Percentiles rank a stretch among this genome's conserved stretches.
phyloP scores from a whole-genome alignment of 768 basidiomycete genomes.

The Lactifluus rugatus region DNA sequence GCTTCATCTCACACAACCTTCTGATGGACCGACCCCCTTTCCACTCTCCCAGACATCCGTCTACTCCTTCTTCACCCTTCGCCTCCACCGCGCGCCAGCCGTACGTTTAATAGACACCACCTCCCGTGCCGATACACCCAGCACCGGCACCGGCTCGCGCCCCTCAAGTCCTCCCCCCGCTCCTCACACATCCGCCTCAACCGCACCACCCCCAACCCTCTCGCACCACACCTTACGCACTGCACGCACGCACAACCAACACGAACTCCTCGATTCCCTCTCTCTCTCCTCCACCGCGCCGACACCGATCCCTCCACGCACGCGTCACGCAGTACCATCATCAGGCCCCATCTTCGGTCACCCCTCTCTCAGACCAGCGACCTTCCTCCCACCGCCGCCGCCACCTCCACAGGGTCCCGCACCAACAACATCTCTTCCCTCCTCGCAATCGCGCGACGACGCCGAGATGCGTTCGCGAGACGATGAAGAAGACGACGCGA shows the following conservation, averaged over 20 bases:
- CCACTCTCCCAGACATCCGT: conserved; percentile 35
- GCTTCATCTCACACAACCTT: not conserved
- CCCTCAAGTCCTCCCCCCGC: conserved; percentile 30
- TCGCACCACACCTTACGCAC: too few relatives aligned
- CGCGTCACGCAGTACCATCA: conserved; percentile 11
- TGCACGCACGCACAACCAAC: conserved; percentile 28
- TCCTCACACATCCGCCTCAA: not conserved
- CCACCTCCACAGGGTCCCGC: not conserved
- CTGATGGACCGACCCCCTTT: not conserved
- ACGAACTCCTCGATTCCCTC: conserved; percentile 48
- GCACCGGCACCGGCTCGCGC: conserved; percentile 24
- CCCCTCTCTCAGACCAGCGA: conserved; percentile 45
- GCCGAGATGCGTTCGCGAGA: conserved; percentile 25
- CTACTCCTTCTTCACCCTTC: conserved; percentile 45
- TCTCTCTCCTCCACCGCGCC: conserved; percentile 40
- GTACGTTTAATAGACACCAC: conserved; percentile 61
- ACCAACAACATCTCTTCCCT: not conserved
- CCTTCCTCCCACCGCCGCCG: conserved; percentile 19
- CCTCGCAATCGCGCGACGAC: conserved; percentile 20
- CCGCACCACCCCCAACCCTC: not conserved
- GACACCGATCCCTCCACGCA: conserved; percentile 42
- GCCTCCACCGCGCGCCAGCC: conserved; percentile 56
- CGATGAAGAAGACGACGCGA: conserved; percentile 31
- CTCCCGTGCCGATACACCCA: conserved; percentile 24
- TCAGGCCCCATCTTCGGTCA: conserved; percentile 56